Conservation (phyloP, 2,329 filamentous ascomycete genomes). For the Ophiobolus disseminans region DNA sequence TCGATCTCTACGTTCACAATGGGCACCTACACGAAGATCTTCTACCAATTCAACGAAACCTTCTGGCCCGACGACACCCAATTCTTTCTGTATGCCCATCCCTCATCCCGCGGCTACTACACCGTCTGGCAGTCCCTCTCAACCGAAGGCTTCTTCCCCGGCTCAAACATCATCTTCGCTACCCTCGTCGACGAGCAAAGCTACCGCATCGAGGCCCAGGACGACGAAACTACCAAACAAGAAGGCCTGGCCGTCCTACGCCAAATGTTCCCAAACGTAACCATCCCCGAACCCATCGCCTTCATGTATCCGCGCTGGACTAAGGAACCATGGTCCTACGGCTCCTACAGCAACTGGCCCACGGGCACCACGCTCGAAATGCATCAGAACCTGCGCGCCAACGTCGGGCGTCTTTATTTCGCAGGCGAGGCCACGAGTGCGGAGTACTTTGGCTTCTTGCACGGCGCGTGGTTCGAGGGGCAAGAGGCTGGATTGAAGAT, state of each 20-base stretch:
- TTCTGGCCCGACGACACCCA: constrained; percentile 68
- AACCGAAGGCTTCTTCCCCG: constrained; percentile 63
- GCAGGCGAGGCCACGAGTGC: constrained; percentile 70
- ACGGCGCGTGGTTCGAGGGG: constrained; percentile 53
- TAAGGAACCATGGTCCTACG: constrained; percentile 59
- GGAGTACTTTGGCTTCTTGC: constrained; percentile 70
- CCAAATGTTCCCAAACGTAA: constrained; percentile 65
- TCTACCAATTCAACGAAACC: constrained; percentile 70
- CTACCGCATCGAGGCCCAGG: constrained; percentile 65
- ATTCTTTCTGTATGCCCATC: constrained; percentile 62
- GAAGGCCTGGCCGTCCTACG: constrained; percentile 66
- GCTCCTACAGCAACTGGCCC: constrained; percentile 74
- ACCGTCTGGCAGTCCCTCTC: constrained; percentile 71
- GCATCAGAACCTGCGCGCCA: constrained; percentile 73
- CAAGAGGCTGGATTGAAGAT: constrained; percentile 41
- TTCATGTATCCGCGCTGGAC: constrained; percentile 70
- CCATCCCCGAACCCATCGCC: constrained; percentile 65
- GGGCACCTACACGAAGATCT: constrained; percentile 77
- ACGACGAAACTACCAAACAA: constrained; percentile 62
- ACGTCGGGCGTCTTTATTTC: constrained; percentile 67
- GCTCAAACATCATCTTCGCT: constrained; percentile 70
- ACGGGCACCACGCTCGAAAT: constrained; percentile 67
- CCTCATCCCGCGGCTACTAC: constrained; percentile 59
- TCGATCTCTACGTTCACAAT: constrained; percentile 71
- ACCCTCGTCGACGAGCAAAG: constrained; percentile 66